These are phyloP conservation scores for Penicillium paradoxum DNA, from an alignment of 495 filamentous ascomycete species.

Conservation along the genomic window DNA sequence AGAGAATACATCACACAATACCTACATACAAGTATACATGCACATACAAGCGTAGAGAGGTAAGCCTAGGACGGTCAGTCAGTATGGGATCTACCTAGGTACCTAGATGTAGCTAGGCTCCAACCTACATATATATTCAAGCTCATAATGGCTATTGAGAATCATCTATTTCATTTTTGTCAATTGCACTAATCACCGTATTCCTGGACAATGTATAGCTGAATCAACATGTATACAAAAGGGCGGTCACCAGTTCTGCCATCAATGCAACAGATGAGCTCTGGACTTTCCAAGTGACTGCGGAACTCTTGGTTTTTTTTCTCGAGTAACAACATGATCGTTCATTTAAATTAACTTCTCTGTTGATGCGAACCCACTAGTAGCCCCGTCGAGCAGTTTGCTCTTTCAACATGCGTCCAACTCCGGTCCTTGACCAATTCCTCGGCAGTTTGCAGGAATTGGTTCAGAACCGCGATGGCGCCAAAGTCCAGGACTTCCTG, in stretches of 20 bases:
- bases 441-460: slow-evolving; percentile 49
- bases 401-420: slow-evolving; percentile 26
- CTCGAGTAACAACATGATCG: background rate
- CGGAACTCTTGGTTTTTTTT: background rate
- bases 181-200: no score
- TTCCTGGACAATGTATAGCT: no score
- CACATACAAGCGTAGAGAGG: no score
- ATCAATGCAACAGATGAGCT: slow-evolving; percentile 1
- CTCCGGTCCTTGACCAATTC: slow-evolving; percentile 52
- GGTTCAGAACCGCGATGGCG: slow-evolving; percentile 50
- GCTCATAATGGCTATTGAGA: no score
- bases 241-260: slow-evolving; percentile 5
- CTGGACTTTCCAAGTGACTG: background rate
- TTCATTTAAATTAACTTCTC: background rate
- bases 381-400: background rate
- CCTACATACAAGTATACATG: no score
- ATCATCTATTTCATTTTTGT: no score
- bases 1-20: no score
- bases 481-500: slow-evolving; percentile 52
- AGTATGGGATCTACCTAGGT: no score
- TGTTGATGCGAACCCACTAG: background rate
- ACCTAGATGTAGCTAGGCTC: no score
- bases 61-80: no score
- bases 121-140: no score
- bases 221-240: background rate